Conservation (phyloP, 2,329 filamentous ascomycete species). For the Fusarium goolgardi region DNA sequence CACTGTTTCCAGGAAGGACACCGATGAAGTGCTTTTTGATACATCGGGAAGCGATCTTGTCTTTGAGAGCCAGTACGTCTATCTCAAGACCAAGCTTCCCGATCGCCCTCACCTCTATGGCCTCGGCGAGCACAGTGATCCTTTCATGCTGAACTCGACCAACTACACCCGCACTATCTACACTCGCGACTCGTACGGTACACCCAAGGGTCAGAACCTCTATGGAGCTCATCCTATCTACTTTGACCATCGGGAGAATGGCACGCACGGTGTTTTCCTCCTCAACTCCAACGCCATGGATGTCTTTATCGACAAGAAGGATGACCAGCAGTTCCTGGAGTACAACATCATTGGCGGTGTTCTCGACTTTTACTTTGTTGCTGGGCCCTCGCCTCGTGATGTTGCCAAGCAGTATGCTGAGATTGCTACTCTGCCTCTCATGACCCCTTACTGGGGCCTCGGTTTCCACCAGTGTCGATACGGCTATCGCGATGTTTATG, state of each 20-base stretch:
- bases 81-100: conserved; percentile 77
- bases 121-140: conserved; percentile 80
- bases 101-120: conserved; percentile 79
- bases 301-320: conserved; percentile 73
- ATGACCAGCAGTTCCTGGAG: conserved; percentile 75
- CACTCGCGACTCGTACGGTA: conserved; percentile 66
- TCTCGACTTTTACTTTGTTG: conserved; percentile 76
- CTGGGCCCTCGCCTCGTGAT: conserved; percentile 68
- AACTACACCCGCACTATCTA: conserved; percentile 73
- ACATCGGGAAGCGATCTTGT: conserved; percentile 74
- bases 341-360: conserved; percentile 84
- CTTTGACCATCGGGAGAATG: conserved; percentile 72
- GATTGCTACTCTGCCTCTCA: conserved; percentile 66
- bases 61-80: conserved; percentile 83
- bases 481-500: conserved; percentile 72
- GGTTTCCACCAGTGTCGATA: conserved; percentile 73
- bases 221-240: conserved; percentile 83
- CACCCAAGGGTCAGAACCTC: conserved; percentile 72
- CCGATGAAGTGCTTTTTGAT: conserved; percentile 71
- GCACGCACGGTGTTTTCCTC: conserved; percentile 74
- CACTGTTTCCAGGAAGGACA: conserved; percentile 60
- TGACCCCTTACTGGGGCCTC: conserved; percentile 74
- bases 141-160: conserved; percentile 73
- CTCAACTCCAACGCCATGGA: conserved; percentile 83
- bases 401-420: conserved; percentile 70